Conservation (phyloP, 2,329 filamentous ascomycete species). For the Colletotrichum acutatum region DNA sequence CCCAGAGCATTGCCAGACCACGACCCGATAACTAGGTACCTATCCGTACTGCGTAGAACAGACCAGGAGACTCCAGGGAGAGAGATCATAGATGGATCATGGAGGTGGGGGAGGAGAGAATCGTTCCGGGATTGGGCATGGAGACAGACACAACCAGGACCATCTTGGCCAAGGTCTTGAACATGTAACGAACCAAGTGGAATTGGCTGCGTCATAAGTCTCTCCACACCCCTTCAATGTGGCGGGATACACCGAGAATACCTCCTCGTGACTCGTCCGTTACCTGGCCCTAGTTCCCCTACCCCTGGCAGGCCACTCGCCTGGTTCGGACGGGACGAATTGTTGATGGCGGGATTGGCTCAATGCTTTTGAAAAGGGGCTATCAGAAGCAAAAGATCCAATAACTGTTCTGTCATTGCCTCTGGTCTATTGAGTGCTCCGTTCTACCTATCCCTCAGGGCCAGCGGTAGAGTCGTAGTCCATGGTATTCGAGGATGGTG, state of each 20-base stretch:
- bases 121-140: neutral
- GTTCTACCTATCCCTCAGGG: neutral
- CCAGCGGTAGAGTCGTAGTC: neutral
- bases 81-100: neutral
- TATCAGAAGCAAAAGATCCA: neutral
- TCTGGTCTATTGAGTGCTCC: neutral
- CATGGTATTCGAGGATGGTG: neutral
- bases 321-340: conserved; percentile 22
- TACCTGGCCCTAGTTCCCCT: conserved; percentile 1
- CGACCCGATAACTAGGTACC: no score
- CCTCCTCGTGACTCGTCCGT: neutral
- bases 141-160: neutral
- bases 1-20: no score
- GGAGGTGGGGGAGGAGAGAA: neutral
- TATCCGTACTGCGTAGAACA: neutral
- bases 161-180: neutral
- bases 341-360: conserved; percentile 11
- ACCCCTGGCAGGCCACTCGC: neutral
- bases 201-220: conserved; percentile 27
- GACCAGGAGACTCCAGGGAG: neutral
- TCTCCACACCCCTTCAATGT: neutral
- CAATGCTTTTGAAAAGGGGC: neutral
- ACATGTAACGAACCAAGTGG: conserved; percentile 7
- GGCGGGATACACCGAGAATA: conserved; percentile 30
- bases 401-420: neutral